A percentile compares a stretch with the other conserved stretches of the same genome.
Conservation (phyloP, 768 basidiomycete genomes). For the Dendrothele bispora region DNA sequence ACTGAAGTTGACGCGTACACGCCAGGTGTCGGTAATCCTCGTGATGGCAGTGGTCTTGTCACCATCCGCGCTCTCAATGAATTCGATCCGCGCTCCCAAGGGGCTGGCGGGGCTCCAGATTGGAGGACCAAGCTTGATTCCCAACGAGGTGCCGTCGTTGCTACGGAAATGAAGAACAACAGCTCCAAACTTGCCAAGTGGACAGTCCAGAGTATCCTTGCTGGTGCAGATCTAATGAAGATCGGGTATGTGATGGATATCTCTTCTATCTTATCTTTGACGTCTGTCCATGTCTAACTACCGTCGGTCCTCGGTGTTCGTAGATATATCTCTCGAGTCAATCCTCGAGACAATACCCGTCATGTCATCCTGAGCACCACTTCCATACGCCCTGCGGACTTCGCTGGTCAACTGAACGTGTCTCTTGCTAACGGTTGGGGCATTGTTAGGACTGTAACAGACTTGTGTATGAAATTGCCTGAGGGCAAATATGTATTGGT, state of each 20-base stretch:
- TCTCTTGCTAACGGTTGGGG: slow-evolving; percentile 98
- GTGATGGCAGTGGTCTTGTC: slow-evolving; percentile 73
- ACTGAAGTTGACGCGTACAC: slow-evolving; percentile 95
- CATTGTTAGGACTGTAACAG: slow-evolving; percentile 92
- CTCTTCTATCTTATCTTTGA: background rate
- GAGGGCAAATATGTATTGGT: slow-evolving; percentile 98
- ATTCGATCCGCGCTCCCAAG: slow-evolving; percentile 88
- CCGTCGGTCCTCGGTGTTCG: slow-evolving; percentile 10
- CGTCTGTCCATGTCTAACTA: background rate
- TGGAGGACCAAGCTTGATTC: slow-evolving; percentile 98
- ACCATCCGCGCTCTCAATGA: slow-evolving; percentile 97
- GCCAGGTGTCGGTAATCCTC: slow-evolving; percentile 59
- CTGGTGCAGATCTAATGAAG: slow-evolving; percentile 96
- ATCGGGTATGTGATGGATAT: slow-evolving; percentile 70
- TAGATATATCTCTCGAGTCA: slow-evolving; percentile 94
- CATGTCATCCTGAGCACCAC: slow-evolving; percentile 96
- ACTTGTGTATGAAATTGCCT: slow-evolving; percentile 93
- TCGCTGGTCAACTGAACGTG: slow-evolving; percentile 93
- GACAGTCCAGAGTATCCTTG: slow-evolving; percentile 93
- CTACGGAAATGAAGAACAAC: slow-evolving; percentile 99
- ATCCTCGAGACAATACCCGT: slow-evolving; percentile 91
- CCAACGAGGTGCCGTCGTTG: slow-evolving; percentile 95
- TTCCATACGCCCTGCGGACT: slow-evolving; percentile 92
- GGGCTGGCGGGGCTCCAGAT: slow-evolving; percentile 95
- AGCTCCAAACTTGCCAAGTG: slow-evolving; percentile 96